phyloP scores from a whole-genome alignment of 129 eudicot genomes.

The Chrysanthemum makinoi region DNA sequence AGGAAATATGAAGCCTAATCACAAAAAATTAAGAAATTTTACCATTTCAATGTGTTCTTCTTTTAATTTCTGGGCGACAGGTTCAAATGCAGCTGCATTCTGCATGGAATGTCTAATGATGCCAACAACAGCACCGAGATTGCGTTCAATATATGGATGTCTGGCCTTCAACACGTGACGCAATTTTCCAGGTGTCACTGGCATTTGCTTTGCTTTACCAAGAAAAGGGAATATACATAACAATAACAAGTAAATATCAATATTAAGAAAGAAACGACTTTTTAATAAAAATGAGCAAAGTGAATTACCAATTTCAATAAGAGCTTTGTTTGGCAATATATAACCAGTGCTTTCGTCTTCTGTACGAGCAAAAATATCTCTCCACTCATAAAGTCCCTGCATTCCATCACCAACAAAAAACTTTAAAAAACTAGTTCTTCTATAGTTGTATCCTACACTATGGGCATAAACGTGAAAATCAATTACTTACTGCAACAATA shows the following conservation, averaged over 20 bases:
- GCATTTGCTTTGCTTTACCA: constrained; percentile 78
- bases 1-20: background rate
- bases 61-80: constrained; percentile 44
- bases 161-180: constrained; percentile 52
- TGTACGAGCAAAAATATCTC: constrained; percentile 77
- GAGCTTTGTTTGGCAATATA: constrained; percentile 74
- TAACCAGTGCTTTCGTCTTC: constrained; percentile 99
- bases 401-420: constrained; percentile 15
- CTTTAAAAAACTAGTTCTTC: background rate
- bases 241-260: constrained; percentile 11
- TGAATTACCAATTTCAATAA: constrained; percentile 71
- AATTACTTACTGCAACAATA: constrained; percentile 76
- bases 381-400: constrained; percentile 90
- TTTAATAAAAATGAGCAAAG: background rate
- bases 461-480: background rate
- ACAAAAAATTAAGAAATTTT: background rate
- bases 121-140: constrained; percentile 62
- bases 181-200: constrained; percentile 62
- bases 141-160: constrained; percentile 68
- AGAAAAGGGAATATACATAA: background rate
- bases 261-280: background rate
- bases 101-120: constrained; percentile 64
- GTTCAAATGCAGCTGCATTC: constrained; percentile 72
- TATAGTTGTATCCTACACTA: background rate
- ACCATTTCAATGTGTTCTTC: constrained; percentile 48